Percentiles rank a stretch among this genome's conserved stretches.
These are phyloP conservation scores for Leccinum fibrillosum DNA, from an alignment of 768 basidiomycete species.

Conservation along the genomic window DNA sequence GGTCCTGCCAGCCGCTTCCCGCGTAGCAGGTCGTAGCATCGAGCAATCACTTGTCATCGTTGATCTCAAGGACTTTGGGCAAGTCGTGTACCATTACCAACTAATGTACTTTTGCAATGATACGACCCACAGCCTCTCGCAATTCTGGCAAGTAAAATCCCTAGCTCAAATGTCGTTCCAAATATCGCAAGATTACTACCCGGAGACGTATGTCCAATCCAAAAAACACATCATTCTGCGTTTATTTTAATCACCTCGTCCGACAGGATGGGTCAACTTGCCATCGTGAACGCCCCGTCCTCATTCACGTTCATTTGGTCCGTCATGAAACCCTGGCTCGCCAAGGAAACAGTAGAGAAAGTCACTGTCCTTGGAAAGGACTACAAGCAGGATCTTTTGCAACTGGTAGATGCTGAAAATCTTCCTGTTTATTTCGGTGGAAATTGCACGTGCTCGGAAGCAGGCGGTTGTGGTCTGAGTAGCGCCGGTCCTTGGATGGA, in stretches of 20 bases:
- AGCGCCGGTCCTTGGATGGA: conserved; percentile 73
- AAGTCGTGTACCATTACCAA: conserved; percentile 17
- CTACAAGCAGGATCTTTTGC: conserved; percentile 54
- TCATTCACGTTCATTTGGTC: conserved; percentile 74
- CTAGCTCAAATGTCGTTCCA: conserved; percentile 64
- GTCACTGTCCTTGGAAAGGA: conserved; percentile 62
- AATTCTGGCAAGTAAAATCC: conserved; percentile 76
- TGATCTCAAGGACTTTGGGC: conserved; percentile 72
- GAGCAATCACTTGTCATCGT: conserved; percentile 60
- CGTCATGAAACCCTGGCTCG: conserved; percentile 66
- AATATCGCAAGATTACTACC: conserved; percentile 75
- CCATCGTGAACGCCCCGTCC: conserved; percentile 68
- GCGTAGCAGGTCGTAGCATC: conserved; percentile 50
- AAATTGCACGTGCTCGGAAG: conserved; percentile 54
- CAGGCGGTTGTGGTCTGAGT: conserved; percentile 58
- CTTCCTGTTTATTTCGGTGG: conserved; percentile 64
- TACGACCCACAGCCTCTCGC: conserved; percentile 43
- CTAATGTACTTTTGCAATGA: neutral
- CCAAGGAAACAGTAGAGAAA: conserved; percentile 69
- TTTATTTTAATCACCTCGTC: neutral
- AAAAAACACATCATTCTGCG: neutral
- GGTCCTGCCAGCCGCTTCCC: conserved; percentile 61
- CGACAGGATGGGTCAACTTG: conserved; percentile 66
- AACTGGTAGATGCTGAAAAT: conserved; percentile 59
- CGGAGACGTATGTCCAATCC: conserved; percentile 57